A percentile compares a stretch with the other conserved stretches of the same genome.
Evolutionary conservation across 208 protist species (phyloP).

Genomic region (Trypanosoma caninum): DNA sequence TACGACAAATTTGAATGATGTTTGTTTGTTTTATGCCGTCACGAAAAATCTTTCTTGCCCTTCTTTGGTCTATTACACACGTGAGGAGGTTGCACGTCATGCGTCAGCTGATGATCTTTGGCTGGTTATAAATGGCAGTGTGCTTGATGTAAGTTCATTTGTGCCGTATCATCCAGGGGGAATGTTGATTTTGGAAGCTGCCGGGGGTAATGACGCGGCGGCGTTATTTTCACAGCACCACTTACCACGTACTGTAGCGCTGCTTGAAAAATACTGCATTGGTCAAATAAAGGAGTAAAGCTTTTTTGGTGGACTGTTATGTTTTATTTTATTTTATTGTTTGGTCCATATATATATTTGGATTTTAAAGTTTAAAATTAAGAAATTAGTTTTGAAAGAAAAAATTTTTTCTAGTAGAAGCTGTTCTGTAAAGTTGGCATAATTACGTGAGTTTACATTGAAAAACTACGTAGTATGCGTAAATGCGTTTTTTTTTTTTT

Average conservation of each 20-base stretch:
- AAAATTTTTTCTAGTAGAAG: no score
- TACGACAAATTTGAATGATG: not conserved
- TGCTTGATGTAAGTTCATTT: conserved; percentile 69
- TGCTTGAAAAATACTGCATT: conserved; percentile 66
- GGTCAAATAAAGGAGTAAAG: conserved; percentile 32
- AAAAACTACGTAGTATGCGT: no score
- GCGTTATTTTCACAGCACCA: conserved; percentile 58
- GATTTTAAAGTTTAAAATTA: no score
- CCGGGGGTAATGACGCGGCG: conserved; percentile 57
- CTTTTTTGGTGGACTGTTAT: no score
- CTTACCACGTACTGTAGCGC: conserved; percentile 30
- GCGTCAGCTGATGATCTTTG: conserved; percentile 44
- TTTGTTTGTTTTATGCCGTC: conserved; percentile 31
- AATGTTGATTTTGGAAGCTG: conserved; percentile 44
- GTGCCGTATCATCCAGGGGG: conserved; percentile 63
- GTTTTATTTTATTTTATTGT: no score
- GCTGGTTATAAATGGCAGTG: conserved; percentile 71
- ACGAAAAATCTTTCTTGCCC: conserved; percentile 51
- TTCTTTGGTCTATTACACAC: conserved; percentile 32
- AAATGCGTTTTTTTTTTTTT: no score
- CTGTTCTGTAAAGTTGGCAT: no score
- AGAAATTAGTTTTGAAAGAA: no score
- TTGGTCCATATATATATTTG: no score
- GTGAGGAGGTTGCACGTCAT: conserved; percentile 51
- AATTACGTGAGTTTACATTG: no score